Percentiles rank a stretch among this genome's conserved stretches.
Evolutionary conservation across 2,329 filamentous ascomycete species (phyloP).

Genomic region (Aspergillus proliferans): DNA sequence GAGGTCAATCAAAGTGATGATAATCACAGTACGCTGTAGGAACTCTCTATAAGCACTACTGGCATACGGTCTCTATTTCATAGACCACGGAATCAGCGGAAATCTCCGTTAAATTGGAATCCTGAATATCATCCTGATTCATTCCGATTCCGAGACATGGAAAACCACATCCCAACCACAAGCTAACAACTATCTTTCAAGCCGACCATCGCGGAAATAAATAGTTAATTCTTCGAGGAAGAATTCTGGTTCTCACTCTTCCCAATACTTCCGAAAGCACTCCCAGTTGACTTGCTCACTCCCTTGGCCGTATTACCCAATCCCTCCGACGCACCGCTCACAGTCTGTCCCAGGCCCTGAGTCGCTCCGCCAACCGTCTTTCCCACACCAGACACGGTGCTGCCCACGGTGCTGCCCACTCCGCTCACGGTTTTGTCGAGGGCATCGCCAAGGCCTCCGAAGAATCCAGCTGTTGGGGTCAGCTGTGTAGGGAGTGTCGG

Average conservation of each 20-base stretch:
- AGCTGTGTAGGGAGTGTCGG: neutral
- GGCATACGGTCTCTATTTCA: too few species aligned
- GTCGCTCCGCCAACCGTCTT: slow-evolving; percentile 31
- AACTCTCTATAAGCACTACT: too few species aligned
- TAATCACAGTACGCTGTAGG: too few species aligned
- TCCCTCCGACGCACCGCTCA: slow-evolving; percentile 23
- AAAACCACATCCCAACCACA: neutral
- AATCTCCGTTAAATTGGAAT: neutral
- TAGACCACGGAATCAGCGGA: too few species aligned
- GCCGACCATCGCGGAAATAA: neutral
- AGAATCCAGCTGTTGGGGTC: slow-evolving; percentile 14
- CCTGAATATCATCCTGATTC: neutral
- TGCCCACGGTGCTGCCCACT: slow-evolving; percentile 26
- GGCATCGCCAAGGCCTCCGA: slow-evolving; percentile 22
- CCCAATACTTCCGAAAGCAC: slow-evolving; percentile 3
- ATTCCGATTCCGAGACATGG: neutral
- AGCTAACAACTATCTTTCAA: neutral
- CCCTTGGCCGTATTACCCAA: slow-evolving; percentile 25
- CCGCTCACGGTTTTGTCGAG: slow-evolving; percentile 27
- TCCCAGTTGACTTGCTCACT: slow-evolving; percentile 11
- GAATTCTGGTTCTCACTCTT: neutral
- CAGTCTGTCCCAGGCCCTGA: slow-evolving; percentile 21
- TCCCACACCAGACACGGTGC: slow-evolving; percentile 22
- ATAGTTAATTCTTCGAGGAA: neutral
- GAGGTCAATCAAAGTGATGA: too few species aligned